phyloP scores from a whole-genome alignment of 306 rosid species.

The Cucurbita moschata region DNA sequence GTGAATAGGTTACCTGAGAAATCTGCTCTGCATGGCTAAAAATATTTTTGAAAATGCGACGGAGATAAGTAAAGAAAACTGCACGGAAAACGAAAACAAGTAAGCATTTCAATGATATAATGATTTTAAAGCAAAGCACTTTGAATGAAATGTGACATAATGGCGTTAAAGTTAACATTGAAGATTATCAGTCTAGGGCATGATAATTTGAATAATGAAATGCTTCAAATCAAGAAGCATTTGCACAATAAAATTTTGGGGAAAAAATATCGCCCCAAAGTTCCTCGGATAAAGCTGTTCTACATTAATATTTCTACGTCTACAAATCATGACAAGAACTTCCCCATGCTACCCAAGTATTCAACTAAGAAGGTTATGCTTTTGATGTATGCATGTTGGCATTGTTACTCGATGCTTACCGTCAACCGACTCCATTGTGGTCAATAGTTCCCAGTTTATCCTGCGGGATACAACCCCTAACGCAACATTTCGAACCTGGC shows the following conservation, averaged over 20 bases:
- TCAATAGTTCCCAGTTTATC: conserved; percentile 71
- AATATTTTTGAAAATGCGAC: conserved; percentile 87
- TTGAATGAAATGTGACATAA: background rate
- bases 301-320: background rate
- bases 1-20: conserved; percentile 47
- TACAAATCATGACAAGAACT: background rate
- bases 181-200: background rate
- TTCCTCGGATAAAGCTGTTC: background rate
- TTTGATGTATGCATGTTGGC: background rate
- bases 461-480: conserved; percentile 84
- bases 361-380: background rate
- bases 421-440: conserved; percentile 63
- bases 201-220: background rate
- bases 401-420: conserved; percentile 25
- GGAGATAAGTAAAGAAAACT: conserved; percentile 78
- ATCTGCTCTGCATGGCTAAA: conserved; percentile 91
- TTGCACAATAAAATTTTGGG: background rate
- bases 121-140: background rate
- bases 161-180: background rate
- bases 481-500: conserved; percentile 86
- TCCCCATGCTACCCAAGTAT: background rate
- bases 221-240: background rate
- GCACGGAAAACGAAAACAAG: conserved; percentile 15
- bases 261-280: background rate
- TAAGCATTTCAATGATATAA: background rate